A percentile compares a stretch with the other conserved stretches of the same genome.
These are phyloP conservation scores for Leccinum variicolor DNA, from an alignment of 768 basidiomycete genomes.

Conservation along the genomic window DNA sequence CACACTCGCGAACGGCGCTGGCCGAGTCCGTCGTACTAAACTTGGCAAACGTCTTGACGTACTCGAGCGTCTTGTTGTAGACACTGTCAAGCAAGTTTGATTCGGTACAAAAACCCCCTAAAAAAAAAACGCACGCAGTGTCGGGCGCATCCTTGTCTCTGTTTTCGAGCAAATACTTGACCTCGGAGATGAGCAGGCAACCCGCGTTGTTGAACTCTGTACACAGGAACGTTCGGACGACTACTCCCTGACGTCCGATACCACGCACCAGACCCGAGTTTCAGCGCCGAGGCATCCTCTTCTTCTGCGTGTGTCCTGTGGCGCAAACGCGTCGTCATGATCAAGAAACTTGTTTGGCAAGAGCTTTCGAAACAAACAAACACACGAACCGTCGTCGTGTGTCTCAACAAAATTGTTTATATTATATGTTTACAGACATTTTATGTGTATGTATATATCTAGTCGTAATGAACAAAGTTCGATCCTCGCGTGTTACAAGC, in stretches of 20 bases:
- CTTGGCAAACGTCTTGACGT: slow-evolving; percentile 88
- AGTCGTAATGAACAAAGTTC: slow-evolving; percentile 26
- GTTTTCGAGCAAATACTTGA: slow-evolving; percentile 86
- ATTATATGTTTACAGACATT: slow-evolving; percentile 39
- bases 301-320: slow-evolving; percentile 69
- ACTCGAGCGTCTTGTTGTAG: slow-evolving; percentile 90
- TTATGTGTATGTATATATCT: slow-evolving; percentile 32
- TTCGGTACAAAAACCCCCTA: not conserved
- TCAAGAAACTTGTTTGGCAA: slow-evolving; percentile 42
- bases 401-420: slow-evolving; percentile 8
- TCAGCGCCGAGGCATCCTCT: slow-evolving; percentile 82
- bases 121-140: slow-evolving; percentile 56
- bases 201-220: slow-evolving; percentile 90
- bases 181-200: slow-evolving; percentile 88
- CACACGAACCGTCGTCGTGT: not conserved
- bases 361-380: slow-evolving; percentile 27
- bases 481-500: slow-evolving; percentile 22
- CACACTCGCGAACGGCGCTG: slow-evolving; percentile 80
- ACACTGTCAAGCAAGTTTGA: slow-evolving; percentile 46
- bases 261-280: slow-evolving; percentile 66
- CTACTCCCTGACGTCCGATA: too few species aligned
- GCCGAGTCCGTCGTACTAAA: slow-evolving; percentile 85
- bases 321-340: slow-evolving; percentile 57
- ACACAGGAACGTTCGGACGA: not conserved
- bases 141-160: slow-evolving; percentile 85